A percentile compares a stretch with the other conserved stretches of the same genome.
phyloP scores from a whole-genome alignment of 805 yeast species.

The Kockiozyma suomiensis region DNA sequence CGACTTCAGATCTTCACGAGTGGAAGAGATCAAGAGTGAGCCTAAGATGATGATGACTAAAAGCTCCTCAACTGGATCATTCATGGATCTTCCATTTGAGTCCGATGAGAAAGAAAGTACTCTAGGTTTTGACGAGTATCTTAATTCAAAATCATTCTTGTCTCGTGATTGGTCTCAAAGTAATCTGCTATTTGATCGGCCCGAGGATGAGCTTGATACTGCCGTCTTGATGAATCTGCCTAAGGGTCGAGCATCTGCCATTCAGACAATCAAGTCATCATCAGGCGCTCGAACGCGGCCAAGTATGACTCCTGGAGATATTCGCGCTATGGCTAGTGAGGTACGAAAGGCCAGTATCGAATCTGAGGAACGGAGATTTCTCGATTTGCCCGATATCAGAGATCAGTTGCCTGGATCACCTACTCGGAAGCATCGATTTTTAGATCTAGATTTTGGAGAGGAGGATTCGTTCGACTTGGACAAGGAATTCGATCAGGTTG shows the following conservation, averaged over 20 bases:
- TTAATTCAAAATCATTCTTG: slow-evolving; percentile 19
- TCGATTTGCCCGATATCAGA: slow-evolving; percentile 11
- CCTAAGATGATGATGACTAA: background rate
- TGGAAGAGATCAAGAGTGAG: background rate
- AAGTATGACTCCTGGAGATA: slow-evolving; percentile 29
- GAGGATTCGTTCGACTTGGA: slow-evolving; percentile 24
- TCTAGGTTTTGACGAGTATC: slow-evolving; percentile 28
- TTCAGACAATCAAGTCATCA: slow-evolving; percentile 24
- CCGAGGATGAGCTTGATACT: slow-evolving; percentile 2
- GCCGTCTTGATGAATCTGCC: background rate
- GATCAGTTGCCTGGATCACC: slow-evolving; percentile 10
- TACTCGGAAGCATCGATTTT: background rate
- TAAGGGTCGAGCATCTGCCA: background rate
- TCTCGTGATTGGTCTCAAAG: slow-evolving; percentile 17
- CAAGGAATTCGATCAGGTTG: slow-evolving; percentile 27
- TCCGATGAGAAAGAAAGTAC: slow-evolving; percentile 6
- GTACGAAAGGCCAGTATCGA: slow-evolving; percentile 26
- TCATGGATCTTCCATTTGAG: slow-evolving; percentile 20
- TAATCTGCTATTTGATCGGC: background rate
- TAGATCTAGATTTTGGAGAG: slow-evolving; percentile 21
- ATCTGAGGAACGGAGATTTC: background rate
- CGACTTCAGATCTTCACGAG: background rate
- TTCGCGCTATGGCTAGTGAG: slow-evolving; percentile 11
- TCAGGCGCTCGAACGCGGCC: slow-evolving; percentile 26
- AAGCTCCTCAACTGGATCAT: slow-evolving; percentile 8